A percentile compares a stretch with the other conserved stretches of the same genome.
Evolutionary conservation across 2,329 filamentous ascomycete species (phyloP).

Genomic region (Shiraia bambusicola): DNA sequence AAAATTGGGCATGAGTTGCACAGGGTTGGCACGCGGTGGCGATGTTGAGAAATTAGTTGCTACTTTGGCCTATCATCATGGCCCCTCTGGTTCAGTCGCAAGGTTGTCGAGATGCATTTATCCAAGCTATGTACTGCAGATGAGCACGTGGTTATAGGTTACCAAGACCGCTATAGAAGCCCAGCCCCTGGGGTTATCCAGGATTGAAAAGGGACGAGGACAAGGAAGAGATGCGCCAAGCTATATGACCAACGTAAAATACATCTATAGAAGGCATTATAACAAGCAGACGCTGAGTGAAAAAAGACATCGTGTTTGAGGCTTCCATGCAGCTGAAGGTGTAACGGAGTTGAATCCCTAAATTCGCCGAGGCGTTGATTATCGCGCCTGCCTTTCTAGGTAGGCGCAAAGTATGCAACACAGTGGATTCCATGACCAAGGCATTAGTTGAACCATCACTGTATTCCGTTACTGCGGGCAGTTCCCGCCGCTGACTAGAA

Average conservation of each 20-base stretch:
- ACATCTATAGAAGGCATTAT: conserved; percentile 5
- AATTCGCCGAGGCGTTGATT: conserved; percentile 3
- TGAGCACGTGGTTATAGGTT: conserved; percentile 6
- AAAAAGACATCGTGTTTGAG: conserved; percentile 8
- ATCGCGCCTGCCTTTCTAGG: conserved; percentile 4
- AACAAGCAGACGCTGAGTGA: conserved; percentile 7
- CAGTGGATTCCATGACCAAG: not conserved
- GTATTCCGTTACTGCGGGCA: not conserved
- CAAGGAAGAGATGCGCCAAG: not conserved
- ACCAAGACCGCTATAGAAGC: conserved; percentile 11
- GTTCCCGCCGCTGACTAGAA: not conserved
- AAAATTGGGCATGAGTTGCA: conserved; percentile 9
- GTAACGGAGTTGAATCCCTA: conserved; percentile 5
- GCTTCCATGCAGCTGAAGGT: conserved; percentile 1
- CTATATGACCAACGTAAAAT: not conserved
- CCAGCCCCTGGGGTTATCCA: conserved; percentile 3
- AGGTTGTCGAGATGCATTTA: conserved; percentile 8
- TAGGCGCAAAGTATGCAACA: not conserved
- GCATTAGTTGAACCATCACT: not conserved
- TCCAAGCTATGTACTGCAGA: conserved; percentile 4
- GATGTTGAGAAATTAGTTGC: not conserved
- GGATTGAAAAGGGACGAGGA: conserved; percentile 10
- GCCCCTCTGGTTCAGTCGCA: conserved; percentile 3
- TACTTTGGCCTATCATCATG: not conserved
- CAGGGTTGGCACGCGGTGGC: conserved; percentile 3